A percentile compares a stretch with the other conserved stretches of the same genome.
Conservation (phyloP, 192 early-diverging fungal species). For the Allomyces macrogynus region DNA sequence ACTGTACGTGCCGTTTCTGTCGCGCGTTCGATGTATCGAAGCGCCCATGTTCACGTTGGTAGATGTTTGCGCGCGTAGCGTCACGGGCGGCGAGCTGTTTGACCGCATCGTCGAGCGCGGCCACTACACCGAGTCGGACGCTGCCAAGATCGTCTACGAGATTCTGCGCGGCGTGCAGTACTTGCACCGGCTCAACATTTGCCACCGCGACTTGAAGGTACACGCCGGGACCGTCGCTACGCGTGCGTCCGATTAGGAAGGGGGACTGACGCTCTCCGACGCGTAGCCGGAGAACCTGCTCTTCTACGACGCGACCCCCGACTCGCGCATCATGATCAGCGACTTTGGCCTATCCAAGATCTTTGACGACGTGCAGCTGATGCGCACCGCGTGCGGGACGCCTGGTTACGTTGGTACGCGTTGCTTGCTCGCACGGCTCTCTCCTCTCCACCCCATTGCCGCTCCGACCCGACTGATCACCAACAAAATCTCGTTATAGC, state of each 20-base stretch:
- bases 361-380: conserved; percentile 31
- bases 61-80: conserved; percentile 21
- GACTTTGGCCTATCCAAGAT: conserved; percentile 93
- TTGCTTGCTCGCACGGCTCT: neutral
- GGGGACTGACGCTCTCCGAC: neutral
- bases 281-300: neutral
- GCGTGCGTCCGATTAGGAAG: neutral
- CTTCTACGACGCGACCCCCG: conserved; percentile 9
- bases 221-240: conserved; percentile 29
- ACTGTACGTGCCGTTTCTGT: conserved; percentile 9
- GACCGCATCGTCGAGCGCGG: conserved; percentile 66
- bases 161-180: conserved; percentile 44
- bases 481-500: conserved; percentile 37
- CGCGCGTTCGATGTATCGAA: conserved; percentile 13
- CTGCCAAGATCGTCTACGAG: conserved; percentile 56
- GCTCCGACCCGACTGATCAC: neutral
- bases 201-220: conserved; percentile 88
- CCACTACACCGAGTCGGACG: conserved; percentile 52
- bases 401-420: conserved; percentile 33
- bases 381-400: conserved; percentile 75
- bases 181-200: conserved; percentile 63
- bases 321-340: conserved; percentile 60
- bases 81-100: conserved; percentile 78
- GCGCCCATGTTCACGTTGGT: conserved; percentile 7
- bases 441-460: neutral